Conservation (phyloP, 345 rosid species). For the Mercurialis annua region DNA sequence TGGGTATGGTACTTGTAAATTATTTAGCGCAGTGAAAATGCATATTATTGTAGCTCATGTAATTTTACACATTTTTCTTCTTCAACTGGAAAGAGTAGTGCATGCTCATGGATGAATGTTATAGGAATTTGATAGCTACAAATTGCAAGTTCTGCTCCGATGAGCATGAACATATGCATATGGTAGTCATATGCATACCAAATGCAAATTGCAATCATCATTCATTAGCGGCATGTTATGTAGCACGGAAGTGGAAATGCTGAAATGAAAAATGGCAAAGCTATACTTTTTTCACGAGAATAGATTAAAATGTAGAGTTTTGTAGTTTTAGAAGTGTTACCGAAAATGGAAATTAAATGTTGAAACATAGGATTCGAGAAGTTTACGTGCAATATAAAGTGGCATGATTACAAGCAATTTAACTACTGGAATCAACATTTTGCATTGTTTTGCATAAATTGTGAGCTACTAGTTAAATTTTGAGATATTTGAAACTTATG, state of each 20-base stretch:
- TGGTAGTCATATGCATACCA: neutral
- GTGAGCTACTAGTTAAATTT: neutral
- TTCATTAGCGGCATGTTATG: no score
- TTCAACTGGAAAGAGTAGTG: neutral
- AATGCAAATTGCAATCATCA: no score
- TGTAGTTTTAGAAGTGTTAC: no score
- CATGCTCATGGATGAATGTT: neutral
- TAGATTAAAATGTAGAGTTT: no score
- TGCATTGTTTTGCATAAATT: neutral
- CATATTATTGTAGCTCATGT: neutral
- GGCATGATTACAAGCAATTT: neutral
- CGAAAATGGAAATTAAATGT: no score
- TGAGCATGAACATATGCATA: neutral
- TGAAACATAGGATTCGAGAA: no score
- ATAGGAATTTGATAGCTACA: neutral
- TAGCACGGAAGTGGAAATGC: no score
- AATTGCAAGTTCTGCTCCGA: neutral
- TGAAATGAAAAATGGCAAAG: no score
- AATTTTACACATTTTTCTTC: neutral
- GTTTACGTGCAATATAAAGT: no score
- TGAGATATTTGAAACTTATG: neutral
- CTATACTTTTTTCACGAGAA: no score
- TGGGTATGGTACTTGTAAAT: conserved; percentile 53
- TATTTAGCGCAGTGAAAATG: neutral
- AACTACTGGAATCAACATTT: no score